phyloP scores from a whole-genome alignment of 2,329 filamentous ascomycete species.

The Nannizzia gypsea region DNA sequence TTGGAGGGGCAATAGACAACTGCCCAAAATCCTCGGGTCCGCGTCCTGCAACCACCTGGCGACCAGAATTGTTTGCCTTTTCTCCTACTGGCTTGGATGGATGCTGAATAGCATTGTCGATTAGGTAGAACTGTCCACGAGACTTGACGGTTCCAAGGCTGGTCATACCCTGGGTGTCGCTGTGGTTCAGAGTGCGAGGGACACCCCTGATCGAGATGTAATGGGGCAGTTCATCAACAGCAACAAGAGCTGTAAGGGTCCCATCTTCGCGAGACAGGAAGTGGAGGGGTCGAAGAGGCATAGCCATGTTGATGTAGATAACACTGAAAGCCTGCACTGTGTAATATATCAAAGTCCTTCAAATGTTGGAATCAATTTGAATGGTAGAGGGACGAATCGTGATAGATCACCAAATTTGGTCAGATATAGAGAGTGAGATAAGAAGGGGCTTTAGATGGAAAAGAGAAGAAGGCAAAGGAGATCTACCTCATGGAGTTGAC shows the following conservation, averaged over 20 bases:
- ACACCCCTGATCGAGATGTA: slow-evolving; percentile 28
- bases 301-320: background rate
- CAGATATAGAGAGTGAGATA: background rate
- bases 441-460: background rate
- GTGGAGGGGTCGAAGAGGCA: slow-evolving; percentile 27
- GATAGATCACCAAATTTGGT: background rate
- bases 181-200: slow-evolving; percentile 25
- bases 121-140: slow-evolving; percentile 25
- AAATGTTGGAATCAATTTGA: slow-evolving; percentile 6
- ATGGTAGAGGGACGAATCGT: background rate
- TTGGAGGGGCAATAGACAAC: background rate
- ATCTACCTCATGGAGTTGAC: background rate
- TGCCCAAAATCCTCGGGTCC: background rate
- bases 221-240: slow-evolving; percentile 35
- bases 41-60: background rate
- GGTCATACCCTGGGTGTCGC: slow-evolving; percentile 34
- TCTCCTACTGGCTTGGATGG: background rate
- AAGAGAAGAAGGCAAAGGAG: slow-evolving; percentile 5
- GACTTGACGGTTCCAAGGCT: slow-evolving; percentile 27
- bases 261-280: slow-evolving; percentile 34
- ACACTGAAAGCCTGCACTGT: background rate
- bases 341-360: background rate
- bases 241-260: slow-evolving; percentile 32
- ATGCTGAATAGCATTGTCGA: slow-evolving; percentile 20
- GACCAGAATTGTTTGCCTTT: background rate